Evolutionary conservation across 495 filamentous ascomycete genomes (phyloP).

Genomic region (Lophiostoma macrostomum): DNA sequence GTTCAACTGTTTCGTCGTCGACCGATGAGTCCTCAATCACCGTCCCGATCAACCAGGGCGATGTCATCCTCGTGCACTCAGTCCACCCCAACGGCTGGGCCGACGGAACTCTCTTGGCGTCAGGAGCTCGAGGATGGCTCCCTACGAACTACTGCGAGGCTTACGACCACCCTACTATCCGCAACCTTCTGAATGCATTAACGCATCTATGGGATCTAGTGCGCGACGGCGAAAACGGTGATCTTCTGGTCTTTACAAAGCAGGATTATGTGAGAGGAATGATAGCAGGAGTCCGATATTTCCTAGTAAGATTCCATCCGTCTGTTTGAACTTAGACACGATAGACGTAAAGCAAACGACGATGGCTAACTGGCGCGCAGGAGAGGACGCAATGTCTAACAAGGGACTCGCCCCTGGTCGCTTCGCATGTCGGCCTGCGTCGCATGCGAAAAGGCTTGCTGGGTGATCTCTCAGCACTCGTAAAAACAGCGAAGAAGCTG

Average conservation of each 20-base stretch:
- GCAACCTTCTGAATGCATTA: conserved; percentile 77
- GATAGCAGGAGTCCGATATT: conserved; percentile 85
- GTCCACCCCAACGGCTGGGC: conserved; percentile 99
- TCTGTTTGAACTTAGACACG: no score
- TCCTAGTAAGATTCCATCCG: conserved; percentile 72
- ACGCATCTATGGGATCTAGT: conserved; percentile 92
- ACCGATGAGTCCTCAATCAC: conserved; percentile 64
- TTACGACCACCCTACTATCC: conserved; percentile 84
- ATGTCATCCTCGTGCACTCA: conserved; percentile 91
- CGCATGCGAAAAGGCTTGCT: conserved; percentile 80
- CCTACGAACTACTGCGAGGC: conserved; percentile 98
- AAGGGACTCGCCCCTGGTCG: conserved; percentile 70
- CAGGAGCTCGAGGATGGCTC: conserved; percentile 90
- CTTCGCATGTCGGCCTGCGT: conserved; percentile 70
- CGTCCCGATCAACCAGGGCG: conserved; percentile 80
- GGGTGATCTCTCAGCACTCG: conserved; percentile 82
- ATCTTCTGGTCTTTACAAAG: conserved; percentile 71
- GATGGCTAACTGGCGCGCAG: conserved; percentile 46
- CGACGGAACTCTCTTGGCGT: conserved; percentile 88
- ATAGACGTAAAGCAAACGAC: conserved; percentile 1
- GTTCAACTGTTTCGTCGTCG: conserved; percentile 63
- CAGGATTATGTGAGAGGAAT: conserved; percentile 89
- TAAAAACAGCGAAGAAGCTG: conserved; percentile 79
- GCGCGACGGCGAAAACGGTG: conserved; percentile 60
- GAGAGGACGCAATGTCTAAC: conserved; percentile 86